These are phyloP conservation scores for Rhynchospora pubera DNA, from an alignment of 176 grass and related monocot genomes.

Conservation along the genomic window DNA sequence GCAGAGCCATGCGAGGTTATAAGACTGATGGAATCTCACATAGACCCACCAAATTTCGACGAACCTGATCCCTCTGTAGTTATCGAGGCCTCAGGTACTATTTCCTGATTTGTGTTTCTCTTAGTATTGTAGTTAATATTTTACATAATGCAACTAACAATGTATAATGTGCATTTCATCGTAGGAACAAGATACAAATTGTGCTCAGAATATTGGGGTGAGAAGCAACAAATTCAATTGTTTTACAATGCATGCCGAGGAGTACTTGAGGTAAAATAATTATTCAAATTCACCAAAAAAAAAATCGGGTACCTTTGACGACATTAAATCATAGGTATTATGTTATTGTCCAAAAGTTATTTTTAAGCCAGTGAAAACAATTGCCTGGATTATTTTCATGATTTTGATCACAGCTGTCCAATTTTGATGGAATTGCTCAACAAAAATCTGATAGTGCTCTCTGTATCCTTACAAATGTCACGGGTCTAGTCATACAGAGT, in stretches of 20 bases:
- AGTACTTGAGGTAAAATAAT: slow-evolving; percentile 24
- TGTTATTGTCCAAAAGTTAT: not conserved
- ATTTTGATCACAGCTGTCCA: not conserved
- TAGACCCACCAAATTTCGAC: slow-evolving; percentile 28
- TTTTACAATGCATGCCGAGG: slow-evolving; percentile 37
- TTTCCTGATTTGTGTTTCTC: not conserved
- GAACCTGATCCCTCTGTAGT: slow-evolving; percentile 26
- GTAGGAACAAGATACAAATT: slow-evolving; percentile 31
- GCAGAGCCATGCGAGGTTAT: slow-evolving; percentile 25
- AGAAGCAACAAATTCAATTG: slow-evolving; percentile 33
- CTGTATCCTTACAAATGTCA: not conserved
- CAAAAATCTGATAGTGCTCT: not conserved
- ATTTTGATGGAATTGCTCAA: not conserved
- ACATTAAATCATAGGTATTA: not conserved
- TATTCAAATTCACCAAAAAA: not conserved
- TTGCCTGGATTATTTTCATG: not conserved
- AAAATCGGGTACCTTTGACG: not conserved
- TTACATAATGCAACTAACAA: not conserved
- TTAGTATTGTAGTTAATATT: slow-evolving; percentile 1
- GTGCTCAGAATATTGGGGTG: slow-evolving; percentile 29
- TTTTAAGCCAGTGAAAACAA: not conserved
- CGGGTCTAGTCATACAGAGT: not conserved
- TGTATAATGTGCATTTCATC: not conserved
- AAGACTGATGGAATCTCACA: slow-evolving; percentile 25
- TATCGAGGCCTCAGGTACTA: slow-evolving; percentile 27